Evolutionary conservation across 2,329 filamentous ascomycete genomes (phyloP), one percentile per base, ranked within the genome.

Genomic region (Sclerotinia minor): DNA sequence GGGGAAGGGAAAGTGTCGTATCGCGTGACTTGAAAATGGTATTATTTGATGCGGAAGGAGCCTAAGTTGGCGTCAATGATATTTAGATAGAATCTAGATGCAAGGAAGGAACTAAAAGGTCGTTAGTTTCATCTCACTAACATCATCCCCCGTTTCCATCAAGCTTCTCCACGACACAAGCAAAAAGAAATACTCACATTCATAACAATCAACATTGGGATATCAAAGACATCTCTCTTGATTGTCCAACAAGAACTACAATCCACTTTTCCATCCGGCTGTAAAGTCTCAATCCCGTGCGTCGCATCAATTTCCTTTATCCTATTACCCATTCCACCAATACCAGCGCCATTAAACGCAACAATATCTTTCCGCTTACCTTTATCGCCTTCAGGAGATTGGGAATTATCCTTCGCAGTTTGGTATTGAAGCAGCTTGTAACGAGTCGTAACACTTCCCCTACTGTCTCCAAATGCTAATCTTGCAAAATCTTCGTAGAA

Each of bases 211-310:
- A 98, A 84, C 92, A 97, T 97, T 29, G 95, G 95, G 79, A 98
- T 97, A 81, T 98, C 94, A 81, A 98, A 98, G 52, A 95, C 92
- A 79, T 99, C 95, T 71, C 94, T 85, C 81, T 97, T 97, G 71
- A 98, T 94, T 71, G 92, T 94, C 94, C 94, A 98, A 81, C 92
- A 96, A 80, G 96, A 97, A 75, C 91, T 93, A 81, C 94, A 97
- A 77, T 96, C 92, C 68, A 98, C 91, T 79, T 95, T 94, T 65
- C 94, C 94, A 75, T 96, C 93, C 77, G 88, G 90, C 76, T 92
- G 92, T 19, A 97, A 85, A 75, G 88, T 87, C 66, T 90, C 90
- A 79, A 96, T 94, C 13, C 92, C 93, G 70, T 91, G 85, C 78
- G 92, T 89, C 66, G 89, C 87, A 73, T 87, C 87, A 73, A 89